phyloP scores from a whole-genome alignment of 352 stramenopile species.

The Phytophthora europaea region DNA sequence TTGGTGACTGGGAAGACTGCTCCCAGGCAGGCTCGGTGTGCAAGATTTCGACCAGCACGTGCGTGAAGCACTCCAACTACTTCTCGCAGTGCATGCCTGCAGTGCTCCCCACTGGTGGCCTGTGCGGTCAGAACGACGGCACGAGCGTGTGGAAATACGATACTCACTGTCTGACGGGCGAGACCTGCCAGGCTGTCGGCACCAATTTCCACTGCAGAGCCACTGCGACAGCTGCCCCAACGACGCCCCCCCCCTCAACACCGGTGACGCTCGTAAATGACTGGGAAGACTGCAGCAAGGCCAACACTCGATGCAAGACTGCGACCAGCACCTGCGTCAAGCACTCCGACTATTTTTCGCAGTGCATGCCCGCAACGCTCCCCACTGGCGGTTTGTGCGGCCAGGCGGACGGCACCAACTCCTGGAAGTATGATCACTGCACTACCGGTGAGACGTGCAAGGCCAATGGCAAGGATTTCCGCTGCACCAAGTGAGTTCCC shows the following conservation, averaged over 20 bases:
- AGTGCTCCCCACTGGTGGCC: constrained; percentile 11
- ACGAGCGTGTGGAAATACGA: constrained; percentile 32
- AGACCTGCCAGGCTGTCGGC: constrained; percentile 30
- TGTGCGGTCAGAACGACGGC: constrained; percentile 35
- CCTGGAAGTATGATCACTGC: constrained; percentile 36
- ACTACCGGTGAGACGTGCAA: constrained; percentile 29
- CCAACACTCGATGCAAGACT: constrained; percentile 9
- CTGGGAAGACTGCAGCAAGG: constrained; percentile 26
- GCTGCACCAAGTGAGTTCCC: constrained; percentile 20
- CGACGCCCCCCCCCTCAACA: neutral
- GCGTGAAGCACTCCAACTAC: constrained; percentile 31
- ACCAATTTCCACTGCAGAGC: constrained; percentile 31
- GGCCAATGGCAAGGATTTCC: constrained; percentile 27
- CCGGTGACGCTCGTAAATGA: constrained; percentile 4
- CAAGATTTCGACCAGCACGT: constrained; percentile 7
- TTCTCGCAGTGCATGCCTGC: constrained; percentile 38
- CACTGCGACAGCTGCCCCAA: neutral
- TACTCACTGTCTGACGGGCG: constrained; percentile 17
- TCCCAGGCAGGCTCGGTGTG: constrained; percentile 14
- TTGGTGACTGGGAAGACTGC: constrained; percentile 26
- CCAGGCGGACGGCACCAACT: constrained; percentile 29
- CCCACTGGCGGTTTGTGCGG: constrained; percentile 27
- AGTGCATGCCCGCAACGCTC: constrained; percentile 33
- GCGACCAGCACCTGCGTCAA: constrained; percentile 21
- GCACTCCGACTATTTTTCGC: constrained; percentile 33